Percentiles rank a stretch among this genome's conserved stretches.
Evolutionary conservation across 768 basidiomycete species (phyloP).

Genomic region (Hericium rajendrae): DNA sequence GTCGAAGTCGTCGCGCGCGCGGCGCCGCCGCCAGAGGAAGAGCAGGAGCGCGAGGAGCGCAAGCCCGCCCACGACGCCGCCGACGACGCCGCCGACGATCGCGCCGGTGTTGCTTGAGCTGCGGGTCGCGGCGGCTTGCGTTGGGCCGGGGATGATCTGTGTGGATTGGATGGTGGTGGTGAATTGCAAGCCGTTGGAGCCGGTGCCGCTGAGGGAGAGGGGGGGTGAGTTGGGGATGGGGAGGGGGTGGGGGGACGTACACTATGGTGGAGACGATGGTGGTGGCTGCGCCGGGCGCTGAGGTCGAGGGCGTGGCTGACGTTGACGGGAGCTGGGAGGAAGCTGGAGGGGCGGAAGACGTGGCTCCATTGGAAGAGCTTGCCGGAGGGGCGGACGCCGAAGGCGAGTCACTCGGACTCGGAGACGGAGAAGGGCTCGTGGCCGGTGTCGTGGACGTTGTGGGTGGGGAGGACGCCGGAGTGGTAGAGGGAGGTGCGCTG

Average conservation of each 20-base stretch:
- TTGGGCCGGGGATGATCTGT: slow-evolving; percentile 15
- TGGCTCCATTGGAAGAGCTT: neutral
- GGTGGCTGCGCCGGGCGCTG: neutral
- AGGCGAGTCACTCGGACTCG: neutral
- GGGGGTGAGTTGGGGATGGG: neutral
- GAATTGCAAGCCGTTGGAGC: slow-evolving; percentile 3
- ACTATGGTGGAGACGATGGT: neutral
- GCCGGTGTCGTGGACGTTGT: neutral
- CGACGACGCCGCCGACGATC: slow-evolving; percentile 23
- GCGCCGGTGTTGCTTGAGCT: slow-evolving; percentile 14
- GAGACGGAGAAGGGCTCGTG: neutral
- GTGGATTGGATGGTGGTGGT: slow-evolving; percentile 11
- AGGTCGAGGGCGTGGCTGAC: neutral
- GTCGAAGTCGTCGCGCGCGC: slow-evolving; percentile 33
- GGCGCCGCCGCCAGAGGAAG: slow-evolving; percentile 22
- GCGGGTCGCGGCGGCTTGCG: slow-evolving; percentile 3
- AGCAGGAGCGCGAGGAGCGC: slow-evolving; percentile 19
- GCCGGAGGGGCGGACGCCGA: neutral
- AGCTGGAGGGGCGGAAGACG: neutral
- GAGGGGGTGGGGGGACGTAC: neutral
- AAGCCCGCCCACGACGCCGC: slow-evolving; percentile 17
- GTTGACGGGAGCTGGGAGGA: neutral
- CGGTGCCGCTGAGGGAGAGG: slow-evolving; percentile 4
- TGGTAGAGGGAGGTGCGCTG: no score
- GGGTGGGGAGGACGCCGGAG: neutral